Percentiles rank a stretch among this genome's conserved stretches.
These are phyloP conservation scores for Apiotrichum domesticum DNA, from an alignment of 1,284 basidiomycete species.

Conservation along the genomic window DNA sequence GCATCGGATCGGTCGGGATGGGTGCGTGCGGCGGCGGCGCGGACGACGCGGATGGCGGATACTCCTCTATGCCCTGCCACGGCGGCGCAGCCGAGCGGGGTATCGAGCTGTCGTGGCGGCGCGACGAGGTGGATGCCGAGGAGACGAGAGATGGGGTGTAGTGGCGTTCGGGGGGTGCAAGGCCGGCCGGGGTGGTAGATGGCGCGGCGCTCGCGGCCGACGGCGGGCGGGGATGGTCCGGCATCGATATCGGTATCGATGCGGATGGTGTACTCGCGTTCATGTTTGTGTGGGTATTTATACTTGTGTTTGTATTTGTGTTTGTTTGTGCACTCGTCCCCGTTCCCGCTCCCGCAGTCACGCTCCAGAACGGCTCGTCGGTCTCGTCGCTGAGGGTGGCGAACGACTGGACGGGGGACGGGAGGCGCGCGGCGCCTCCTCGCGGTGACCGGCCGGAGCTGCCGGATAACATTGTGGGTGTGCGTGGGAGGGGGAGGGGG, in stretches of 20 bases:
- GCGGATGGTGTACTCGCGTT: not conserved
- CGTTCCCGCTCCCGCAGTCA: not conserved
- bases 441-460: too few relatives aligned
- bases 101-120: not conserved
- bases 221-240: too few relatives aligned
- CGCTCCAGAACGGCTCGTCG: not conserved
- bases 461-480: too few relatives aligned
- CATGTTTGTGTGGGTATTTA: not conserved
- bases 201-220: too few relatives aligned
- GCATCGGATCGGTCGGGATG: conserved; percentile 32
- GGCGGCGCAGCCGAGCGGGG: not conserved
- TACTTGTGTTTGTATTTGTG: not conserved
- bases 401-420: not conserved
- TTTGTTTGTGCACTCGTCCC: not conserved
- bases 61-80: too few relatives aligned
- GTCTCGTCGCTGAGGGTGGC: not conserved
- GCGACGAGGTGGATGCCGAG: not conserved
- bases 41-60: not conserved
- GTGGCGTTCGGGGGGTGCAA: not conserved
- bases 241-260: not conserved
- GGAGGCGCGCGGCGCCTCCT: too few relatives aligned
- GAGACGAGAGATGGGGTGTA: not conserved
- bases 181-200: too few relatives aligned
- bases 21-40: conserved; percentile 3
- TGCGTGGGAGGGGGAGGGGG: too few relatives aligned